phyloP scores from a whole-genome alignment of 805 yeast genomes.

The Saturnispora sekii region DNA sequence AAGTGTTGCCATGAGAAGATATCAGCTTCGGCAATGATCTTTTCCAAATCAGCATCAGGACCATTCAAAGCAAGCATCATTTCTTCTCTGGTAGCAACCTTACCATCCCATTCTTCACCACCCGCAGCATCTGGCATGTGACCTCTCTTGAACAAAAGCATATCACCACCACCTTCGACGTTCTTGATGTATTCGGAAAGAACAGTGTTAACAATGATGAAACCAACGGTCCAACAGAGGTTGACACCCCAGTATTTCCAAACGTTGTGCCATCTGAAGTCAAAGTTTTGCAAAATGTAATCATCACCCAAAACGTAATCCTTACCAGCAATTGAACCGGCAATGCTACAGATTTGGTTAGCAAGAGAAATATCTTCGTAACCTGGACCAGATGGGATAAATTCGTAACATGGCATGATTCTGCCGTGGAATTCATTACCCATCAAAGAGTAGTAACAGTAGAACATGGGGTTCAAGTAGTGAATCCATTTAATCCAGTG shows the following conservation, averaged over 20 bases:
- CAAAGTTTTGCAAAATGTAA: slow-evolving; percentile 27
- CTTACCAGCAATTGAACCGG: slow-evolving; percentile 34
- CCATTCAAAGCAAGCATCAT: slow-evolving; percentile 23
- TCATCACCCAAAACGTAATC: slow-evolving; percentile 27
- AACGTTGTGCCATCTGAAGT: slow-evolving; percentile 31
- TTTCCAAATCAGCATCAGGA: slow-evolving; percentile 27
- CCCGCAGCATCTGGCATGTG: slow-evolving; percentile 19
- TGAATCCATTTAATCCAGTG: slow-evolving; percentile 54
- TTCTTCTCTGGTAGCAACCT: slow-evolving; percentile 24
- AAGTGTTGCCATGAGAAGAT: slow-evolving; percentile 57
- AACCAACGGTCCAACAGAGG: slow-evolving; percentile 37
- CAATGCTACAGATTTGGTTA: slow-evolving; percentile 39
- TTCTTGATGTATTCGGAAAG: slow-evolving; percentile 27
- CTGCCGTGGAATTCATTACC: slow-evolving; percentile 48
- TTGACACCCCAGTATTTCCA: slow-evolving; percentile 42
- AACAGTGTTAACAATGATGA: slow-evolving; percentile 26
- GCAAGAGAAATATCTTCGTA: slow-evolving; percentile 34
- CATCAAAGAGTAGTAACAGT: slow-evolving; percentile 43
- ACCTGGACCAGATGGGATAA: slow-evolving; percentile 47
- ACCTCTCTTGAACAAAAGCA: slow-evolving; percentile 36
- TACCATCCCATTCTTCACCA: slow-evolving; percentile 36
- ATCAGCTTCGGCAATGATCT: slow-evolving; percentile 38
- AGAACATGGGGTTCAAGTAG: slow-evolving; percentile 38
- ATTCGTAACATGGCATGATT: slow-evolving; percentile 39
- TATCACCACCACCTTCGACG: slow-evolving; percentile 26